A percentile compares a stretch with the other conserved stretches of the same genome.
phyloP scores from a whole-genome alignment of 345 rosid species.

The Bruguiera sexangula region DNA sequence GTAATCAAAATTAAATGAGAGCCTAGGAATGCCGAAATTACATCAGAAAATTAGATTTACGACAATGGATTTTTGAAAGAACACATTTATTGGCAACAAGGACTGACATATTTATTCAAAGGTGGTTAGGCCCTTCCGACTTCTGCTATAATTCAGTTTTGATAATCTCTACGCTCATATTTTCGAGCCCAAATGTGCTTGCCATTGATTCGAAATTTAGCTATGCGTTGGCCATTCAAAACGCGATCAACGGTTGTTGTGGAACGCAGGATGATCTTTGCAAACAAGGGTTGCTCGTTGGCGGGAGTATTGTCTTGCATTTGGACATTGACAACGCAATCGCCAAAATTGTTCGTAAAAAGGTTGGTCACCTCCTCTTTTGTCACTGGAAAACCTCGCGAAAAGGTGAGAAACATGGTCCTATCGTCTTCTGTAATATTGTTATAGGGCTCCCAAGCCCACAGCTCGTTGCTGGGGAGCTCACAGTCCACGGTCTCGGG shows the following conservation, averaged over 20 bases:
- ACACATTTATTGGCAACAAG: no score
- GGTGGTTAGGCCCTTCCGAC: no score
- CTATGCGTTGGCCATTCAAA: slow-evolving; percentile 29
- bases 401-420: slow-evolving; percentile 47
- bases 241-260: slow-evolving; percentile 31
- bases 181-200: slow-evolving; percentile 57
- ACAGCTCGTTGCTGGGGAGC: slow-evolving; percentile 26
- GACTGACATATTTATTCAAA: no score
- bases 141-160: no score
- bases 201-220: slow-evolving; percentile 46
- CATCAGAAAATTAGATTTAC: no score
- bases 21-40: no score
- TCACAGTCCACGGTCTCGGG: slow-evolving; percentile 17
- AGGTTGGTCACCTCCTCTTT: slow-evolving; percentile 39
- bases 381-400: slow-evolving; percentile 42
- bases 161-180: slow-evolving; percentile 39
- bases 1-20: no score
- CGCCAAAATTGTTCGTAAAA: slow-evolving; percentile 27
- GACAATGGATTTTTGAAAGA: no score
- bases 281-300: slow-evolving; percentile 41
- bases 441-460: slow-evolving; percentile 36
- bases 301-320: slow-evolving; percentile 28
- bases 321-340: slow-evolving; percentile 27
- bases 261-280: slow-evolving; percentile 30
- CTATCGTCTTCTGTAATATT: slow-evolving; percentile 33